phyloP scores from a whole-genome alignment of 2,329 filamentous ascomycete genomes.

The Cordyceps cateniannulata region DNA sequence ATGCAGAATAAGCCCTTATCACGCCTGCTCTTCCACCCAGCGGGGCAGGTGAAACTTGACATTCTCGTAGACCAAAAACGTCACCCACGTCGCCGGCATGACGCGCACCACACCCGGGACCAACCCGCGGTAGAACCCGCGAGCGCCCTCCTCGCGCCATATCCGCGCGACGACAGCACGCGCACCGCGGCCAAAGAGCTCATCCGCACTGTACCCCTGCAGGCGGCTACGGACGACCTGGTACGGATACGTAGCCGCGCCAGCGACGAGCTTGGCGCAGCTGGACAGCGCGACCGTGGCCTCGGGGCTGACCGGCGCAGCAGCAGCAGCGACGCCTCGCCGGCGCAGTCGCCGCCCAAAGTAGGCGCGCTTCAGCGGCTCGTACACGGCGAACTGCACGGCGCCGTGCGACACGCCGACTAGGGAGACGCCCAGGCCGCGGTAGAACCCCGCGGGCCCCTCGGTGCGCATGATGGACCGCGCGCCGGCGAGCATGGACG shows the following conservation, averaged over 20 bases:
- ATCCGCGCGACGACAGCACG: constrained; percentile 66
- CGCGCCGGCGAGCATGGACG: constrained; percentile 66
- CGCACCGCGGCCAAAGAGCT: constrained; percentile 63
- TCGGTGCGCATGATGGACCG: constrained; percentile 61
- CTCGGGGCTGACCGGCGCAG: constrained; percentile 51
- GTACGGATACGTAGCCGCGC: constrained; percentile 88
- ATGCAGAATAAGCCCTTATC: background rate
- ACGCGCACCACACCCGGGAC: constrained; percentile 86
- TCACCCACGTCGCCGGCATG: constrained; percentile 91
- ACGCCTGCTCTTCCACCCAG: constrained; percentile 23
- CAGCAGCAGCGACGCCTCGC: constrained; percentile 15
- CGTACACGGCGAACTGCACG: constrained; percentile 94
- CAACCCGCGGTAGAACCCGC: constrained; percentile 87
- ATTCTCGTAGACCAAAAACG: constrained; percentile 96
- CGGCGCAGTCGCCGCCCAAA: constrained; percentile 35
- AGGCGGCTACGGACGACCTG: constrained; percentile 84
- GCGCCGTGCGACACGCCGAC: constrained; percentile 88
- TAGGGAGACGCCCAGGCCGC: constrained; percentile 74
- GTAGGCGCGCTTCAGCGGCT: constrained; percentile 56
- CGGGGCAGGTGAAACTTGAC: constrained; percentile 63
- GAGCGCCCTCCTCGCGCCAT: constrained; percentile 70
- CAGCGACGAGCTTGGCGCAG: constrained; percentile 77
- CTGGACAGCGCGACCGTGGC: constrained; percentile 79
- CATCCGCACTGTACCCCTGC: constrained; percentile 80
- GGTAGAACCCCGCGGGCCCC: constrained; percentile 79